phyloP scores from a whole-genome alignment of 495 filamentous ascomycete species.

The Filosporella fistucella region DNA sequence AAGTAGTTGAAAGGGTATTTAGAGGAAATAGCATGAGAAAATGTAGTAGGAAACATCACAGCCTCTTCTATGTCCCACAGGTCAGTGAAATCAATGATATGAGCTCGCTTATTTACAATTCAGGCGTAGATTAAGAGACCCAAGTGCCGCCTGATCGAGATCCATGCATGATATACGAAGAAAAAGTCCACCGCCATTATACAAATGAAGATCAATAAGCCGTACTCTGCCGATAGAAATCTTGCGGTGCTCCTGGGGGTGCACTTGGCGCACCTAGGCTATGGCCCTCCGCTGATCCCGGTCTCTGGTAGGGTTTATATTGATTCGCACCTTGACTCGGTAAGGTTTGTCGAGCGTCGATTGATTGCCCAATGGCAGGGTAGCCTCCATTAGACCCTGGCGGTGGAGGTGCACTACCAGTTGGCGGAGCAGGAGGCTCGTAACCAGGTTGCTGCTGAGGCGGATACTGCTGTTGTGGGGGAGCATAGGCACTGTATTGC shows the following conservation, averaged over 20 bases:
- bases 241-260: slow-evolving; percentile 31
- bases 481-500: slow-evolving; percentile 39
- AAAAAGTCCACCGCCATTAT: not conserved
- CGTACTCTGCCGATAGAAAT: slow-evolving; percentile 30
- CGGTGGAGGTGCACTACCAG: slow-evolving; percentile 5
- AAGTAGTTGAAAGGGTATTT: too few species aligned
- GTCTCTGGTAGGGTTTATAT: slow-evolving; percentile 50
- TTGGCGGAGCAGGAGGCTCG: slow-evolving; percentile 21
- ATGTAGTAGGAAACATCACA: too few species aligned
- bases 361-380: slow-evolving; percentile 7
- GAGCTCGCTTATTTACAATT: too few species aligned
- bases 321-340: slow-evolving; percentile 26
- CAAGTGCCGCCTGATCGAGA: slow-evolving; percentile 1
- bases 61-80: too few species aligned
- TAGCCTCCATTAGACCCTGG: slow-evolving; percentile 15
- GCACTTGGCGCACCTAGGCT: slow-evolving; percentile 16
- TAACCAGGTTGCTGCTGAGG: slow-evolving; percentile 27
- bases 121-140: too few species aligned
- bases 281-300: slow-evolving; percentile 22
- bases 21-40: too few species aligned
- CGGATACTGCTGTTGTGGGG: slow-evolving; percentile 20
- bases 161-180: not conserved
- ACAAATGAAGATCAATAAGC: slow-evolving; percentile 12
- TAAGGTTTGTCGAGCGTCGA: slow-evolving; percentile 21
- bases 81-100: too few species aligned